These are phyloP conservation scores for Pseudocercospora fijiensis DNA, from an alignment of 2,329 filamentous ascomycete species.

Conservation along the genomic window DNA sequence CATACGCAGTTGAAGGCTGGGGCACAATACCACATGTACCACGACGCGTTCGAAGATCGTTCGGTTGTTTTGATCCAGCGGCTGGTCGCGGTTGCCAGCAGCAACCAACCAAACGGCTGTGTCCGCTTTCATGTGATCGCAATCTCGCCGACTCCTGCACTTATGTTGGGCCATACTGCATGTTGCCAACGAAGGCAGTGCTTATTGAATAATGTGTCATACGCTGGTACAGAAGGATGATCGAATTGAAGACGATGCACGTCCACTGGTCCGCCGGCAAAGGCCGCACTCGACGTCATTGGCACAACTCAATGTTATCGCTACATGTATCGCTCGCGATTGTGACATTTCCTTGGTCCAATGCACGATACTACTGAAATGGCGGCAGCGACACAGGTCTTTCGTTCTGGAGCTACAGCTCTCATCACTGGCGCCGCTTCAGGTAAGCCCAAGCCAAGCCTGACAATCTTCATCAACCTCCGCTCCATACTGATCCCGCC, in stretches of 20 bases:
- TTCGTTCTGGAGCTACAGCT: slow-evolving; percentile 52
- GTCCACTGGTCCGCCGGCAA: not conserved
- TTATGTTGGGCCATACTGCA: not conserved
- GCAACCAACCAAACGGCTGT: slow-evolving; percentile 5
- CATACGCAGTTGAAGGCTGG: not conserved
- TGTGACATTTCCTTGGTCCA: not conserved
- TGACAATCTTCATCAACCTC: not conserved
- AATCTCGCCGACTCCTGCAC: not conserved
- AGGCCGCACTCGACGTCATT: not conserved
- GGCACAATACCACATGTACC: not conserved
- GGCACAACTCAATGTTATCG: not conserved
- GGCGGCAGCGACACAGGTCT: slow-evolving; percentile 35
- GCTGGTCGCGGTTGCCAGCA: not conserved
- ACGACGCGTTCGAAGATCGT: not conserved
- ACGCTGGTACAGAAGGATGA: not conserved
- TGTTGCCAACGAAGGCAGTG: not conserved
- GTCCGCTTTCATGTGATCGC: not conserved
- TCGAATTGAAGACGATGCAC: not conserved
- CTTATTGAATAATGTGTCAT: not conserved
- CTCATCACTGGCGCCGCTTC: slow-evolving; percentile 78
- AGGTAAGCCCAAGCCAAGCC: not conserved
- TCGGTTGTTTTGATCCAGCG: not conserved
- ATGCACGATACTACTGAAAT: slow-evolving; percentile 15
- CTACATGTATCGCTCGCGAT: not conserved
- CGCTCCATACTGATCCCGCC: not conserved